Evolutionary conservation across 352 stramenopile genomes (phyloP).

Genomic region (Thraustotheca clavata): DNA sequence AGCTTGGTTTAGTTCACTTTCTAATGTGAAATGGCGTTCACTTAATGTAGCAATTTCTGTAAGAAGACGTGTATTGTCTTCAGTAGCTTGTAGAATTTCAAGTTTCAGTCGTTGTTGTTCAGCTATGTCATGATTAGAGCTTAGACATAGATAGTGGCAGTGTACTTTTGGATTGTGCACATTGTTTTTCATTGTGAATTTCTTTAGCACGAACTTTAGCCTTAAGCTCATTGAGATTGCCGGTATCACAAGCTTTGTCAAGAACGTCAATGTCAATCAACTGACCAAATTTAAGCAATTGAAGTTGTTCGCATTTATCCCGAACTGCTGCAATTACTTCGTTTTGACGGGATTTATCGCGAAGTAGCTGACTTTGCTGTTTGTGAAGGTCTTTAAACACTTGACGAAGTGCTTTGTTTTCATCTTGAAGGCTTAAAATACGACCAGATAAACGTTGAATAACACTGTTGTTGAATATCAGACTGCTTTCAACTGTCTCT

Average conservation of each 20-base stretch:
- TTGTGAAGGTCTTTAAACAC: slow-evolving; percentile 86
- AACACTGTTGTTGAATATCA: slow-evolving; percentile 59
- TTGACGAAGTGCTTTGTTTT: slow-evolving; percentile 79
- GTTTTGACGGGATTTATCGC: slow-evolving; percentile 69
- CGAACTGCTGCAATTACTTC: slow-evolving; percentile 53
- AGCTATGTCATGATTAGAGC: slow-evolving; percentile 22
- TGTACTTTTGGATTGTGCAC: slow-evolving; percentile 18
- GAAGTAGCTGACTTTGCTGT: slow-evolving; percentile 70
- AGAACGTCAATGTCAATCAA: slow-evolving; percentile 83
- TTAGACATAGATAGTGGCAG: background rate
- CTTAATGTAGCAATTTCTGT: slow-evolving; percentile 65
- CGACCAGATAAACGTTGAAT: slow-evolving; percentile 57
- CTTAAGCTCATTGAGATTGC: slow-evolving; percentile 55
- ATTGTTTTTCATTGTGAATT: slow-evolving; percentile 49
- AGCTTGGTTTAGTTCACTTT: slow-evolving; percentile 77
- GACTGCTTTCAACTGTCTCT: slow-evolving; percentile 37
- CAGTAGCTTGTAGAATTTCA: slow-evolving; percentile 66
- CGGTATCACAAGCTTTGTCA: slow-evolving; percentile 78
- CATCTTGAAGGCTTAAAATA: slow-evolving; percentile 69
- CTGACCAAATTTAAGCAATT: slow-evolving; percentile 73
- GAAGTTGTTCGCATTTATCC: slow-evolving; percentile 64
- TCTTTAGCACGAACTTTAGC: slow-evolving; percentile 65
- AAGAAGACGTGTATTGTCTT: slow-evolving; percentile 81
- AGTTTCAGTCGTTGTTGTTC: slow-evolving; percentile 53
- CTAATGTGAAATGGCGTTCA: slow-evolving; percentile 67